Evolutionary conservation across 495 filamentous ascomycete species (phyloP).

Genomic region (Aspergillus cavernicola): DNA sequence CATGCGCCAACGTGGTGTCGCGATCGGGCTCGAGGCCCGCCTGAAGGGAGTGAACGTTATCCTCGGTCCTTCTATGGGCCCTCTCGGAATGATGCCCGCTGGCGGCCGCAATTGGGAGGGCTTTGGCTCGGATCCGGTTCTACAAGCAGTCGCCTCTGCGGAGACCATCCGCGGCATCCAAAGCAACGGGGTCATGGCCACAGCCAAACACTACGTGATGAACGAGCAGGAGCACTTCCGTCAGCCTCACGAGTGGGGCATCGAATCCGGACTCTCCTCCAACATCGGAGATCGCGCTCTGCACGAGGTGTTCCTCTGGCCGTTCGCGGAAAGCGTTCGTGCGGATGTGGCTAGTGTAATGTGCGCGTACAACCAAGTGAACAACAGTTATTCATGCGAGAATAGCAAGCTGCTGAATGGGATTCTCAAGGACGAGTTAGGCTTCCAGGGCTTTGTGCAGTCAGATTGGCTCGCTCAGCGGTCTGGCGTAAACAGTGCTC

Average conservation of each 20-base stretch:
- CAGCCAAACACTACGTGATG: conserved; percentile 74
- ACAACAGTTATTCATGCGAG: conserved; percentile 85
- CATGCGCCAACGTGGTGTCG: conserved; percentile 66
- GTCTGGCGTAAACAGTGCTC: conserved; percentile 71
- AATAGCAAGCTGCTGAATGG: conserved; percentile 92
- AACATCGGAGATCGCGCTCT: conserved; percentile 81
- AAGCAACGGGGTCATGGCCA: conserved; percentile 75
- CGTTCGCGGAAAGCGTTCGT: conserved; percentile 80
- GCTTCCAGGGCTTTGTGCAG: conserved; percentile 92
- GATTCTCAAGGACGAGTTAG: conserved; percentile 89
- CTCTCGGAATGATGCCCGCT: conserved; percentile 74
- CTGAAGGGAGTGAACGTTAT: conserved; percentile 71
- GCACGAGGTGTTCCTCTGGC: conserved; percentile 87
- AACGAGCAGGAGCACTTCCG: conserved; percentile 92
- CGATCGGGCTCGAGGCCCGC: conserved; percentile 66
- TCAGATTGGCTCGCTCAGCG: conserved; percentile 92
- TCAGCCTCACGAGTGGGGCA: conserved; percentile 69
- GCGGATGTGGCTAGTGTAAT: conserved; percentile 86
- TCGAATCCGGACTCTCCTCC: conserved; percentile 68
- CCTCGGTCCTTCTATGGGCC: conserved; percentile 73
- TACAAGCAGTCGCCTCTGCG: conserved; percentile 64
- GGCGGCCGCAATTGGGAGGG: conserved; percentile 93
- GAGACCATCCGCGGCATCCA: conserved; percentile 76
- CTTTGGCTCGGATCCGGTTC: conserved; percentile 73
- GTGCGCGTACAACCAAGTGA: conserved; percentile 88